Base-by-base conservation (phyloP, 148 eudicot species). In the Diospyros lotus region DNA sequence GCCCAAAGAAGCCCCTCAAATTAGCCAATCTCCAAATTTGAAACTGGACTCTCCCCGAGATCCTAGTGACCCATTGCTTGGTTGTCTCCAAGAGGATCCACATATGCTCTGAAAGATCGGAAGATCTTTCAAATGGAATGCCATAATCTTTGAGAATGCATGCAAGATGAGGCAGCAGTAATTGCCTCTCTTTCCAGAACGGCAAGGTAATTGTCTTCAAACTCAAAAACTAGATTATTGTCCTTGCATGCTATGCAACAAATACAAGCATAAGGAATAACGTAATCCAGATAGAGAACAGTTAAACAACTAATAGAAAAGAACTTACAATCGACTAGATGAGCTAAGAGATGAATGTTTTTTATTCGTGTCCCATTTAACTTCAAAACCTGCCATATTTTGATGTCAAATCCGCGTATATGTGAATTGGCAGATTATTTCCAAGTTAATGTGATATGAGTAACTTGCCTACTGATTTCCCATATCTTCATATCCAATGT, bases 401-500 rank as follows among this genome's bases (percentile, higher is more conserved):
- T 73, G 6, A 45, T 50, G 40, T 75, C 0, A 11, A 18, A 75
- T 17, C 5, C 43, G 66, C n/a, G 64, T 28, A 28, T 8, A 18
- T 4, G 18, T 42, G 62, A 71, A 63, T 38, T 8, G 1, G 52
- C 10, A 45, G 65, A 77, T 38, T 56, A 51, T 76, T 54, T 4
- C 70, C 4, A 41, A 64, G 44, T 18, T 55, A 11, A 64, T 54
- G 62, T 18, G 46, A 39, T 13, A 66, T 11, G 17, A 54, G 14
- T 58, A 63, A 78, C 87, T 85, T 82, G 83, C 98, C 93, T 94
- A 97, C 76, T 92, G 92, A 76, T 90, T 92, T 79, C 89, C 84
- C 96, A 94, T 89, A 75, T 92, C 96, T 77, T 94, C 98, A 52
- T 94, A 94, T 66, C 98, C 98, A 56, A 94, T 90, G 76, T 92